phyloP scores from a whole-genome alignment of 192 early-diverging fungal species.

The Coemansia sp. region DNA sequence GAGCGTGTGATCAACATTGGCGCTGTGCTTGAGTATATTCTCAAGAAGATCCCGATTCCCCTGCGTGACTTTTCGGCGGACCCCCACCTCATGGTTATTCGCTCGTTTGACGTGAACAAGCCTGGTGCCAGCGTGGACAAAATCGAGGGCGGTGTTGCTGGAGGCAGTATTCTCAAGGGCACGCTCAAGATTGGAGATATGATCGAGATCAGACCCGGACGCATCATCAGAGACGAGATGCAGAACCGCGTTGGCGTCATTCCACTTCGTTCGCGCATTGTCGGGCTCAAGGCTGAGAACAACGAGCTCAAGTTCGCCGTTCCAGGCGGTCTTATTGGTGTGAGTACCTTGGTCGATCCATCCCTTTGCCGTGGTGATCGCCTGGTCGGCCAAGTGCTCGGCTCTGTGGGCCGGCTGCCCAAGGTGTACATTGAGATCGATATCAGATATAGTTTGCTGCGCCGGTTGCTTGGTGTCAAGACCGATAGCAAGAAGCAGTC shows the following conservation, averaged over 20 bases:
- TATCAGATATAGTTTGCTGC: slow-evolving; percentile 96
- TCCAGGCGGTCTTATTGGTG: slow-evolving; percentile 99
- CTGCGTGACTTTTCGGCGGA: slow-evolving; percentile 89
- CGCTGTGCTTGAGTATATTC: slow-evolving; percentile 97
- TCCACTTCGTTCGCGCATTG: slow-evolving; percentile 88
- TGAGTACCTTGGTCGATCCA: slow-evolving; percentile 96
- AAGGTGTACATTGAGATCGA: slow-evolving; percentile 94
- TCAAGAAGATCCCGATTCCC: slow-evolving; percentile 94
- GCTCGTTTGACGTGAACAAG: slow-evolving; percentile 99
- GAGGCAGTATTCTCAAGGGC: slow-evolving; percentile 94
- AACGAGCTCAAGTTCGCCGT: slow-evolving; percentile 97
- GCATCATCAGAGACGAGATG: slow-evolving; percentile 82
- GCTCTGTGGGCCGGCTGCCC: slow-evolving; percentile 88
- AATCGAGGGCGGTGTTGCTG: slow-evolving; percentile 96
- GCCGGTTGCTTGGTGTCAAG: slow-evolving; percentile 95
- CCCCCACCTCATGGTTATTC: slow-evolving; percentile 95
- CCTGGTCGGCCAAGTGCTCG: slow-evolving; percentile 95
- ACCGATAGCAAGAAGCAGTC: slow-evolving; percentile 98
- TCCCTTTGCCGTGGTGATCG: slow-evolving; percentile 95
- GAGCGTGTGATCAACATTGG: slow-evolving; percentile 99
- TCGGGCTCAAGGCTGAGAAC: slow-evolving; percentile 83
- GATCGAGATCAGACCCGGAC: slow-evolving; percentile 95
- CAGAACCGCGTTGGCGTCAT: slow-evolving; percentile 80
- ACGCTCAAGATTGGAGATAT: slow-evolving; percentile 88
- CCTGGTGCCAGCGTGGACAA: slow-evolving; percentile 92